Percentiles rank a stretch among this genome's conserved stretches.
Evolutionary conservation across 2,329 filamentous ascomycete genomes (phyloP).

Genomic region (Metarhizium anisopliae): DNA sequence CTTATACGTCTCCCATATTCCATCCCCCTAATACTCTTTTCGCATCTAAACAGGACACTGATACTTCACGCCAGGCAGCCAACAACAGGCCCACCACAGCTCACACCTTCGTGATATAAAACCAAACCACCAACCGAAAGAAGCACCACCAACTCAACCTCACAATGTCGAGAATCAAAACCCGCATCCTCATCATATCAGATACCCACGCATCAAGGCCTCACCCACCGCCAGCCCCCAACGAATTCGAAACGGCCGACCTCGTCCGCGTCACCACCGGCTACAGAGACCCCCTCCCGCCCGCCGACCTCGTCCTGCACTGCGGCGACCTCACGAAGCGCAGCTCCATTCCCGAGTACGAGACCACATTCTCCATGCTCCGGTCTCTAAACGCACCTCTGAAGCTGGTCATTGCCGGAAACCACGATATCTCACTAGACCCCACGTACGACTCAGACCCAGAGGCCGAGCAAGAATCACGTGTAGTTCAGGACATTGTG

Average conservation of each 20-base stretch:
- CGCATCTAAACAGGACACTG: too few species aligned
- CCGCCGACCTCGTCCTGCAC: slow-evolving; percentile 40
- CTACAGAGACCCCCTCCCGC: slow-evolving; percentile 20
- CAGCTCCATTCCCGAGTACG: slow-evolving; percentile 31
- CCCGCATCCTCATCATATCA: slow-evolving; percentile 29
- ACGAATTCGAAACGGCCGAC: slow-evolving; percentile 10
- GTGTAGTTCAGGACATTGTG: slow-evolving; percentile 26
- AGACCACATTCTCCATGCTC: slow-evolving; percentile 31
- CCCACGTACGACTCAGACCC: slow-evolving; percentile 13
- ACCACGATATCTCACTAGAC: slow-evolving; percentile 42
- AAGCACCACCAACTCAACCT: not conserved
- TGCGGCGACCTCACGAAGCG: slow-evolving; percentile 42
- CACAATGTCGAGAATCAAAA: slow-evolving; percentile 17
- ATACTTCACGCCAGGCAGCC: too few species aligned
- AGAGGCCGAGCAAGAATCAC: not conserved
- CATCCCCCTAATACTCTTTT: too few species aligned
- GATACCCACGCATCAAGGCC: slow-evolving; percentile 22
- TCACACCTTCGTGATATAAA: not conserved
- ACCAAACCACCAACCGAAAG: too few species aligned
- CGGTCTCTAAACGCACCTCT: slow-evolving; percentile 34
- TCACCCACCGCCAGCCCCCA: slow-evolving; percentile 8
- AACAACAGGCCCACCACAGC: too few species aligned
- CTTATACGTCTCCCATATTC: too few species aligned
- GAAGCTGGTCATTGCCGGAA: slow-evolving; percentile 46
- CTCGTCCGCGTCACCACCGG: slow-evolving; percentile 13